These are phyloP conservation scores for Saccharomycopsis babjevae DNA, from an alignment of 805 yeast species.

Conservation along the genomic window DNA sequence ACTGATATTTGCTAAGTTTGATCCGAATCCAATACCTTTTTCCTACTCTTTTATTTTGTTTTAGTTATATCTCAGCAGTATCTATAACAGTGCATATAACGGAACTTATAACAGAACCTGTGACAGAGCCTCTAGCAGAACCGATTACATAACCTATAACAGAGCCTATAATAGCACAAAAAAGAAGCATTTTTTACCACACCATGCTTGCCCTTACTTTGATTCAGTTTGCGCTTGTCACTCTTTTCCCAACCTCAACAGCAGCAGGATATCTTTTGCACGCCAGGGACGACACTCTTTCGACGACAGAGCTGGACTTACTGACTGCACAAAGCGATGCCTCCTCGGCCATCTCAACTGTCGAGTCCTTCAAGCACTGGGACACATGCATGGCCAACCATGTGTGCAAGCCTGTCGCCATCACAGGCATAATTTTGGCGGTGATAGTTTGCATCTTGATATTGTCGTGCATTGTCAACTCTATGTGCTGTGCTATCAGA, in stretches of 20 bases:
- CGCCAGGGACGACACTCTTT: background rate
- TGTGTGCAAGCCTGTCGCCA: slow-evolving; percentile 66
- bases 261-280: background rate
- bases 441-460: slow-evolving; percentile 46
- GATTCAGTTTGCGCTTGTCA: background rate
- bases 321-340: background rate
- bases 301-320: background rate
- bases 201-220: background rate
- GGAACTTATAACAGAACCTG: too few relatives aligned
- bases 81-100: too few relatives aligned
- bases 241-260: background rate
- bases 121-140: too few relatives aligned
- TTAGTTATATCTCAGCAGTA: too few relatives aligned
- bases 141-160: too few relatives aligned
- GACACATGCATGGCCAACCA: slow-evolving; percentile 71
- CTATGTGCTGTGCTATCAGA: slow-evolving; percentile 47
- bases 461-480: slow-evolving; percentile 42
- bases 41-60: background rate
- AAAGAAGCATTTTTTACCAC: background rate
- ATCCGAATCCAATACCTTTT: too few relatives aligned
- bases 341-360: slow-evolving; percentile 22
- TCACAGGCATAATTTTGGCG: slow-evolving; percentile 59
- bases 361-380: slow-evolving; percentile 51
- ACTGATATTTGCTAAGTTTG: too few relatives aligned
- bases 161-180: background rate